A percentile compares a stretch with the other conserved stretches of the same genome.
Conservation (phyloP, 208 protist species). For the Balamuthia mandrillaris region DNA sequence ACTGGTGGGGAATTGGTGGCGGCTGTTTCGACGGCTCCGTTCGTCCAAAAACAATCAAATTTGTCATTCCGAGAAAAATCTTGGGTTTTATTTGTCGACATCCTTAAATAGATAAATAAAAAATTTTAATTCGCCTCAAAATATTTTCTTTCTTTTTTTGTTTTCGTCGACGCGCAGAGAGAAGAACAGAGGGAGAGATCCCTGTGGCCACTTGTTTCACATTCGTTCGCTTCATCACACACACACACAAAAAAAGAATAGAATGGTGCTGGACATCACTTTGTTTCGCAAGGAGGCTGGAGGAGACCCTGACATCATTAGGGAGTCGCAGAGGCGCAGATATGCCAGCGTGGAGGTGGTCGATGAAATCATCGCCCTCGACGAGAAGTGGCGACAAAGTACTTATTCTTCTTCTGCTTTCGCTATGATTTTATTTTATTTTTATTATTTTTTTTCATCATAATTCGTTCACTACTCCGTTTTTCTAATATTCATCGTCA, state of each 20-base stretch:
- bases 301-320: conserved; percentile 86
- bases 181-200: no score
- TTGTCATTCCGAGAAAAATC: no score
- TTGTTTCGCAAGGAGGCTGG: conserved; percentile 88
- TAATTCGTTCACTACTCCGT: neutral
- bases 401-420: neutral
- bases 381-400: conserved; percentile 59
- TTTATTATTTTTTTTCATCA: neutral
- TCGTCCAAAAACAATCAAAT: no score
- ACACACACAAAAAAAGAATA: neutral
- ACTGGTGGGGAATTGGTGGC: no score
- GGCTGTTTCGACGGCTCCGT: no score
- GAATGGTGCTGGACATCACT: conserved; percentile 86
- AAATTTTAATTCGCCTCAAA: no score
- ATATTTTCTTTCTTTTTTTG: no score
- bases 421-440: neutral
- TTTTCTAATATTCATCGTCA: neutral
- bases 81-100: no score
- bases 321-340: conserved; percentile 91
- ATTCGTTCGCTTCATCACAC: no score
- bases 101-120: no score
- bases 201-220: no score
- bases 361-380: conserved; percentile 84
- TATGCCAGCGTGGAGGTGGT: conserved; percentile 83
- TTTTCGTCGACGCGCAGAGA: no score